phyloP scores from a whole-genome alignment of 2,329 filamentous ascomycete species.

The Epichloe sibirici region DNA sequence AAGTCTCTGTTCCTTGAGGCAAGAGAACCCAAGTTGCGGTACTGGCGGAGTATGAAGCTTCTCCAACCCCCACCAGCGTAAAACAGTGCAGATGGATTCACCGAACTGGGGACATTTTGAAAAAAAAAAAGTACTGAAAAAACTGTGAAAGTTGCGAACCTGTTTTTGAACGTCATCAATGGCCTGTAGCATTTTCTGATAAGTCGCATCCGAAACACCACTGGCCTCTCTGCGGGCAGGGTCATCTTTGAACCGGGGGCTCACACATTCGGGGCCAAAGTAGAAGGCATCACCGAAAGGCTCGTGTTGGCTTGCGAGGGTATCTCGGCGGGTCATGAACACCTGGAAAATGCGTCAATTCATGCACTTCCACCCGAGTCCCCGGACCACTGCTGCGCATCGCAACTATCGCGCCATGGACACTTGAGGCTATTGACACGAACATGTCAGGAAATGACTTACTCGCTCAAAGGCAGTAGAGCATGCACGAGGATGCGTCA shows the following conservation, averaged over 20 bases:
- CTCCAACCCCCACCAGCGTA: too few relatives aligned
- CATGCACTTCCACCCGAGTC: not conserved
- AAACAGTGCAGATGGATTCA: too few relatives aligned
- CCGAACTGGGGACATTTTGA: too few relatives aligned
- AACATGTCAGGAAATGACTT: constrained; percentile 19
- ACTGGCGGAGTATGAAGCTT: too few relatives aligned
- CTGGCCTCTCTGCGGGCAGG: constrained; percentile 40
- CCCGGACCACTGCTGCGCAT: not conserved
- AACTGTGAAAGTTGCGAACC: constrained; percentile 37
- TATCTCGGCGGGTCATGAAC: constrained; percentile 87
- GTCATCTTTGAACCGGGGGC: constrained; percentile 65
- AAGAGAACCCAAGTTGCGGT: too few relatives aligned
- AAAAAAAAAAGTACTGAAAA: not conserved
- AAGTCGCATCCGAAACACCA: constrained; percentile 60
- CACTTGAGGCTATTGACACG: not conserved
- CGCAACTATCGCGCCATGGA: not conserved
- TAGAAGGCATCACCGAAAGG: constrained; percentile 97
- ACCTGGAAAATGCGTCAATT: constrained; percentile 41
- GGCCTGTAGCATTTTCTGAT: constrained; percentile 62
- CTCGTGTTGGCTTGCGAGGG: constrained; percentile 77
- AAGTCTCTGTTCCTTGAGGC: too few relatives aligned
- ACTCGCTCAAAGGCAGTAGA: constrained; percentile 96
- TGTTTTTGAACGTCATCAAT: constrained; percentile 62
- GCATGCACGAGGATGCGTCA: constrained; percentile 87
- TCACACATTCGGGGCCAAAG: constrained; percentile 81